Percentiles rank a stretch among this genome's conserved stretches.
These are phyloP conservation scores for Groenewaldozyma salmanticensis DNA, from an alignment of 805 yeast genomes.

Conservation along the genomic window DNA sequence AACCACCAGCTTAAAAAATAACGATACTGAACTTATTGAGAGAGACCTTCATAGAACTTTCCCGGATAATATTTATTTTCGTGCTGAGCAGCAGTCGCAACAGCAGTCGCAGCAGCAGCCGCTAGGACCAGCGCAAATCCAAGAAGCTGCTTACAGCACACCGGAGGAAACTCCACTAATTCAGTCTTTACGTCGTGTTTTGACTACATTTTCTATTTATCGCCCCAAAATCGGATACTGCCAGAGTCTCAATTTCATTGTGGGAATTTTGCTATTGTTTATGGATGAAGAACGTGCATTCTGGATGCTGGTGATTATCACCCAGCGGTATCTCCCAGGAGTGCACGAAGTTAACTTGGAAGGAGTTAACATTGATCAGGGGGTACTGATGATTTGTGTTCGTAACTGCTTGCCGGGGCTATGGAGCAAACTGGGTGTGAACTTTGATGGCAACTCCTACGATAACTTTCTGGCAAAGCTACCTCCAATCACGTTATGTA, in stretches of 20 bases:
- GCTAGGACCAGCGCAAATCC: too few species aligned
- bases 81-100: slow-evolving; percentile 27
- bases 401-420: slow-evolving; percentile 74
- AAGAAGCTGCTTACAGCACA: slow-evolving; percentile 1
- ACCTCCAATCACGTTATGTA: slow-evolving; percentile 87
- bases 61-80: slow-evolving; percentile 84
- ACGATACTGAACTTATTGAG: slow-evolving; percentile 87
- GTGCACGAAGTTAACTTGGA: slow-evolving; percentile 84
- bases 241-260: slow-evolving; percentile 86
- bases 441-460: slow-evolving; percentile 33
- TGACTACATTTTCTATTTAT: slow-evolving; percentile 73
- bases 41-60: slow-evolving; percentile 89
- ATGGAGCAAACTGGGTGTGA: slow-evolving; percentile 48
- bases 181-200: slow-evolving; percentile 64
- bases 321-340: slow-evolving; percentile 79
- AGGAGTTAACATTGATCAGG: slow-evolving; percentile 93
- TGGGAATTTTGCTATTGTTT: slow-evolving; percentile 75
- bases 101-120: too few species aligned
- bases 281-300: slow-evolving; percentile 85
- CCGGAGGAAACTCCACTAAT: slow-evolving; percentile 54
- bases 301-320: slow-evolving; percentile 91
- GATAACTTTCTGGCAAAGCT: slow-evolving; percentile 50
- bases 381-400: slow-evolving; percentile 79
- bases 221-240: slow-evolving; percentile 92
- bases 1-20: slow-evolving; percentile 44